phyloP scores from a whole-genome alignment of 2,329 filamentous ascomycete species.

The Zalaria sp. region DNA sequence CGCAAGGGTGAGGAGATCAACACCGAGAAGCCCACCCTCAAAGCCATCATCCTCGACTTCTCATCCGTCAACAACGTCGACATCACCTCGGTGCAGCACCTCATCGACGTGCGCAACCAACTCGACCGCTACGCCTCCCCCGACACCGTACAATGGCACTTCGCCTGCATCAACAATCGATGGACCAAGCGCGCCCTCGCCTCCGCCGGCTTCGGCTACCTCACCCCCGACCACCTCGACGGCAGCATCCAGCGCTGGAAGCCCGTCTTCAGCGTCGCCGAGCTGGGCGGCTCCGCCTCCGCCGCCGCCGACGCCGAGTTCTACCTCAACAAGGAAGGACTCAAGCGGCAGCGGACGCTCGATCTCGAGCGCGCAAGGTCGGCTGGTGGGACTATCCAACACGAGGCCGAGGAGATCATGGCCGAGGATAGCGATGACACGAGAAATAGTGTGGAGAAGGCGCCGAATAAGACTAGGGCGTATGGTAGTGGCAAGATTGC shows the following conservation, averaged over 20 bases:
- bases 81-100: constrained; percentile 77
- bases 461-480: constrained; percentile 31
- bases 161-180: constrained; percentile 83
- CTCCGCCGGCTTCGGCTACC: constrained; percentile 78
- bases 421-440: constrained; percentile 12
- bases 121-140: constrained; percentile 74
- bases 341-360: constrained; percentile 17
- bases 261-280: constrained; percentile 87
- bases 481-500: constrained; percentile 31
- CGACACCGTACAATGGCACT: constrained; percentile 82
- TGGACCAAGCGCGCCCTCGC: constrained; percentile 89
- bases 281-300: constrained; percentile 59
- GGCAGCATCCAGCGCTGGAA: constrained; percentile 61
- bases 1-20: constrained; percentile 29
- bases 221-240: constrained; percentile 37
- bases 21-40: constrained; percentile 52
- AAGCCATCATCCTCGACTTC: constrained; percentile 89
- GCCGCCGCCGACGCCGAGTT: constrained; percentile 56
- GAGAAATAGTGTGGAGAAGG: constrained; percentile 24
- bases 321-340: constrained; percentile 39
- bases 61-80: constrained; percentile 89
- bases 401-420: constrained; percentile 10
- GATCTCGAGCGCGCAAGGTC: constrained; percentile 17
- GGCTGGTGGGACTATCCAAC: constrained; percentile 11
- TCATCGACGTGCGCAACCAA: constrained; percentile 91